Evolutionary conservation across 768 basidiomycete species (phyloP), one percentile per base, ranked within the genome.

Genomic region (Agaricus bisporus): DNA sequence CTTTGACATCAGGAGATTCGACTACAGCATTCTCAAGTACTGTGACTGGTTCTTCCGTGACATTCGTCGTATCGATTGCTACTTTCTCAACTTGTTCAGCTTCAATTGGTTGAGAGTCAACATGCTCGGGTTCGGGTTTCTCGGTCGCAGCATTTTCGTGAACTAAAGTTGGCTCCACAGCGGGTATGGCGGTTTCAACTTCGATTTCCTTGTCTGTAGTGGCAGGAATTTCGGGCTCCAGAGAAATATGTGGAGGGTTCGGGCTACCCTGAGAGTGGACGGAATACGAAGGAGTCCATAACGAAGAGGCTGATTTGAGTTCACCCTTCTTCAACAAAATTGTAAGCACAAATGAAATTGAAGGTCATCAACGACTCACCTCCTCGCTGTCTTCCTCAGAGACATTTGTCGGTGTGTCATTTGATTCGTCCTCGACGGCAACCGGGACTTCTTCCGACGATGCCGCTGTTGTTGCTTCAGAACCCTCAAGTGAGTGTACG

Each of bases 271-370:
- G 74, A 17, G 63, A 66, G 29, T 72, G 70, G 1, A 73, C 71
- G 9, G 73, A 72, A 53, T 74, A 73, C 25, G 73, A 73, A 28
- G 71, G 68, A 17, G 70, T 72, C 72, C 72, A 74, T 18, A 45
- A 54, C 15, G 45, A 18, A 29, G 53, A 20, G 15, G 46, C 22
- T 8, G 46, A 35, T n/a, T 54, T 39, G 5, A 32, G 20, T 42
- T 20, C 25, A n/a, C 5, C 42, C 9, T 26, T 20, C 55, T 39
- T 49, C 32, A 18, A 22, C n/a, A 5, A 39, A 44, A 45, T 4
- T n/a, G 8, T 54, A 25, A 54, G 39, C 29, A 25, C 12, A 8
- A 8, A 29, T 18, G 22, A n/a, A n/a, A 6, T 6, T 3, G 17
- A 5, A 41, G 18, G 5, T 4, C 9, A 46, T 39, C 4, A 8